Percentiles rank a stretch among this genome's conserved stretches.
Conservation (phyloP, 2,329 filamentous ascomycete species). For the Diaporthe aspalathi region DNA sequence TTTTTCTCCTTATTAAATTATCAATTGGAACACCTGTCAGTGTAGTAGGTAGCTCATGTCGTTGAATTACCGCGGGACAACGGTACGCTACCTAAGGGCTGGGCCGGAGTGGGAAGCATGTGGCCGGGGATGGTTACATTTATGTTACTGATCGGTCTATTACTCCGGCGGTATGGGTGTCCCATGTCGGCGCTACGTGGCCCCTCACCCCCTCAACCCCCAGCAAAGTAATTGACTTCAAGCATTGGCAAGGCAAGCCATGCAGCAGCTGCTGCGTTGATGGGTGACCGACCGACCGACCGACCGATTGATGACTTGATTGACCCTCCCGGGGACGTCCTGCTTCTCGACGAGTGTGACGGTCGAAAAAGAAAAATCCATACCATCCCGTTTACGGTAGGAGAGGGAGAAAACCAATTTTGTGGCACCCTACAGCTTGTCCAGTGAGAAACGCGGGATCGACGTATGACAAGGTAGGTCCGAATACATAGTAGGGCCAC, state of each 20-base stretch:
- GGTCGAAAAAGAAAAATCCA: neutral
- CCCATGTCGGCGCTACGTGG: neutral
- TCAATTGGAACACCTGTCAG: constrained; percentile 1
- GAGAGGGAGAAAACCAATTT: constrained; percentile 8
- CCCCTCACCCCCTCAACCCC: no score
- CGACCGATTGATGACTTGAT: neutral
- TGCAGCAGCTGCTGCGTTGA: no score
- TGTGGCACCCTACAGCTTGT: constrained; percentile 7
- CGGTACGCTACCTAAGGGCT: constrained; percentile 13
- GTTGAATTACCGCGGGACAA: constrained; percentile 15
- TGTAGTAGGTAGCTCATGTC: neutral
- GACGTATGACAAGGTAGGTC: constrained; percentile 9
- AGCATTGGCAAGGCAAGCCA: neutral
- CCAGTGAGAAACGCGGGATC: constrained; percentile 22
- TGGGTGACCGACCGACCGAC: no score
- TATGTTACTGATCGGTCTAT: constrained; percentile 21
- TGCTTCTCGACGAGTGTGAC: neutral
- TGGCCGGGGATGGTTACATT: constrained; percentile 29
- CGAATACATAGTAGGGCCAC: neutral
- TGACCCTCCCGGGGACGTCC: neutral
- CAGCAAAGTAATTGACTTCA: constrained; percentile 3
- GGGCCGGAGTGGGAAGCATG: constrained; percentile 10
- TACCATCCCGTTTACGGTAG: constrained; percentile 22
- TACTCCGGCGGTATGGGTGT: constrained; percentile 18
- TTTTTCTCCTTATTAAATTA: constrained; percentile 1